A percentile compares a stretch with the other conserved stretches of the same genome.
phyloP scores from a whole-genome alignment of 1,139 yeast species.

The Suhomyces kunorum region DNA sequence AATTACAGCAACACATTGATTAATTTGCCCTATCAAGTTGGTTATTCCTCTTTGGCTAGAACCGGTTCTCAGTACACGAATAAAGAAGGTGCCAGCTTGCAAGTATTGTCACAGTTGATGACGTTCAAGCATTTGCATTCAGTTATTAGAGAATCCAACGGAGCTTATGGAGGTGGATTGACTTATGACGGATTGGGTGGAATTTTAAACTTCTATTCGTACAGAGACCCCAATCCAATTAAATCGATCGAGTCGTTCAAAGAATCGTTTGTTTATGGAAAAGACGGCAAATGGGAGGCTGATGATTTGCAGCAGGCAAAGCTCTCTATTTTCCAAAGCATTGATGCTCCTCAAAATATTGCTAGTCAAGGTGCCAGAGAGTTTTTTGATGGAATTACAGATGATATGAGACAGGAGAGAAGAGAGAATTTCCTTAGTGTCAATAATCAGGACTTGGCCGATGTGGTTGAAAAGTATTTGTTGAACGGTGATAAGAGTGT shows the following conservation, averaged over 20 bases:
- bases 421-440: conserved; percentile 74
- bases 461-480: conserved; percentile 66
- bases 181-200: conserved; percentile 83
- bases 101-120: conserved; percentile 75
- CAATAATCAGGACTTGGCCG: conserved; percentile 57
- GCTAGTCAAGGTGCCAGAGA: conserved; percentile 71
- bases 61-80: conserved; percentile 68
- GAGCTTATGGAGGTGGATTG: conserved; percentile 98
- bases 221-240: conserved; percentile 88
- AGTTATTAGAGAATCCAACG: conserved; percentile 92
- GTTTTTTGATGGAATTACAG: conserved; percentile 71
- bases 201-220: conserved; percentile 76
- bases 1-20: conserved; percentile 43
- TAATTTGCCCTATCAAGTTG: conserved; percentile 84
- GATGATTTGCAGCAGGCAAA: conserved; percentile 86
- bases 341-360: conserved; percentile 88
- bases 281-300: conserved; percentile 51
- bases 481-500: conserved; percentile 29
- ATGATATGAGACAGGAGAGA: conserved; percentile 77
- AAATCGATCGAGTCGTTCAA: conserved; percentile 65
- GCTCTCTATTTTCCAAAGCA: conserved; percentile 81
- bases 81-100: conserved; percentile 82
- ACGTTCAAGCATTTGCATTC: conserved; percentile 85
- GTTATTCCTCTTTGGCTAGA: conserved; percentile 73
- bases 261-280: conserved; percentile 58